Evolutionary conservation across 176 grass and related monocot species (phyloP), one percentile per base, ranked within the genome.

Genomic region (Zizania latifolia): DNA sequence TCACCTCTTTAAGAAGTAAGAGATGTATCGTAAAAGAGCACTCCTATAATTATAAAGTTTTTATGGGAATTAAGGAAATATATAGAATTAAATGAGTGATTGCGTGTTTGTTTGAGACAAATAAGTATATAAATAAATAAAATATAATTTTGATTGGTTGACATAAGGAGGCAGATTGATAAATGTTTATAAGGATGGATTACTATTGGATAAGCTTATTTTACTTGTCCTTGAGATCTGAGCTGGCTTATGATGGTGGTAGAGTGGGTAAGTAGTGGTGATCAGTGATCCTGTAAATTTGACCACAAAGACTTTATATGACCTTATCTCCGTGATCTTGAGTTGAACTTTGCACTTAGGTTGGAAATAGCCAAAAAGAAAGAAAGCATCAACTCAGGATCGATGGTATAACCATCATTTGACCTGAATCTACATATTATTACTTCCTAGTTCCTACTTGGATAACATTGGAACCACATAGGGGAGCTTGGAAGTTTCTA

Each of bases 211-310:
- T 27, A 43, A 48, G 34, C 46, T 69, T 68, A 53, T 30, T 67
- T 5, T 7, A 62, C 35, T 40, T 7, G 83, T 61, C 68, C 77
- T 80, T 68, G 76, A 80, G 31, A 3, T 58, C 15, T 30, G 3
- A 3, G 7, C 24, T 60, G 8, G 68, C 54, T 61, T 68, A 85
- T 80, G 70, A 33, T 61, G 70, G 30, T 48, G 61, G 51, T 67
- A 48, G 76, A 80, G 51, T 19, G 10, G 62, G 37, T 79, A 19
- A 37, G 28, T 37, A 45, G 21, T 67, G 37, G 30, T n/a, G 38
- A 27, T 67, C 61, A 38, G 60, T 74, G 5, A 68, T 67, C 59
- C 3, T 73, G 60, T 65, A 58, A 29, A 53, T 10, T n/a, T 53
- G 48, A 53, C n/a, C 2, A 22, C 19, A 8, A 15, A 43, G 19